Percentiles rank a stretch among this genome's conserved stretches.
These are phyloP conservation scores for Neofusicoccum kwambonambiense DNA, from an alignment of 2,329 filamentous ascomycete genomes.

Conservation along the genomic window DNA sequence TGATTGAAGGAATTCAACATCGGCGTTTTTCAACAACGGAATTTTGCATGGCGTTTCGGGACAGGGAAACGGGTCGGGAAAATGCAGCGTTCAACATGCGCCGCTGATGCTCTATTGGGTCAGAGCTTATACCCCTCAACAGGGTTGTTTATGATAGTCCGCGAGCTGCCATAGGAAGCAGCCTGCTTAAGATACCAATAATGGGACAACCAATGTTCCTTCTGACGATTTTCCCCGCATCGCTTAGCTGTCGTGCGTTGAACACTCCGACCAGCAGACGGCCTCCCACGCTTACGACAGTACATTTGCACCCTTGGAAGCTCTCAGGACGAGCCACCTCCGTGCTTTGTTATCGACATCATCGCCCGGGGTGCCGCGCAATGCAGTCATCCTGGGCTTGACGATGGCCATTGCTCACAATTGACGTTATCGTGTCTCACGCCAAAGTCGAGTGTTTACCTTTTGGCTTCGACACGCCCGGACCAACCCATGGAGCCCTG, in stretches of 20 bases:
- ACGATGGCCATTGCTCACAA: neutral
- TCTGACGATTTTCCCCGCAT: slow-evolving; percentile 3
- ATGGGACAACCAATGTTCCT: neutral
- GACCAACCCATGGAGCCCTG: neutral
- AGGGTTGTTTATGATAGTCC: neutral
- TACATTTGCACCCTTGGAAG: neutral
- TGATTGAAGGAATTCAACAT: slow-evolving; percentile 17
- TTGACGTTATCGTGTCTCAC: neutral
- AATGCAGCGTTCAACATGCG: slow-evolving; percentile 17
- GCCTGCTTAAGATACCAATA: slow-evolving; percentile 7
- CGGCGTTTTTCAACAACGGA: slow-evolving; percentile 18
- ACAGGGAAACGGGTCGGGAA: slow-evolving; percentile 9
- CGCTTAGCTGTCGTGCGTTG: slow-evolving; percentile 1
- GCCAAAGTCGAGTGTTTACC: no score
- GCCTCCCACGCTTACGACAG: neutral
- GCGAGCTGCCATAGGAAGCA: neutral
- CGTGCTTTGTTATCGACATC: slow-evolving; percentile 5
- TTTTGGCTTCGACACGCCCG: neutral
- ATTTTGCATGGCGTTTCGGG: slow-evolving; percentile 16
- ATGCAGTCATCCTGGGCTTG: neutral
- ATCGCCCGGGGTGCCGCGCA: neutral
- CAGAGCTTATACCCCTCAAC: slow-evolving; percentile 12
- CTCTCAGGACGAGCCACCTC: slow-evolving; percentile 2
- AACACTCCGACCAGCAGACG: slow-evolving; percentile 1
- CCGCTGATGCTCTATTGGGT: neutral